These are phyloP conservation scores for Periconia sp. DNA, from an alignment of 2,329 filamentous ascomycete species.

Conservation along the genomic window DNA sequence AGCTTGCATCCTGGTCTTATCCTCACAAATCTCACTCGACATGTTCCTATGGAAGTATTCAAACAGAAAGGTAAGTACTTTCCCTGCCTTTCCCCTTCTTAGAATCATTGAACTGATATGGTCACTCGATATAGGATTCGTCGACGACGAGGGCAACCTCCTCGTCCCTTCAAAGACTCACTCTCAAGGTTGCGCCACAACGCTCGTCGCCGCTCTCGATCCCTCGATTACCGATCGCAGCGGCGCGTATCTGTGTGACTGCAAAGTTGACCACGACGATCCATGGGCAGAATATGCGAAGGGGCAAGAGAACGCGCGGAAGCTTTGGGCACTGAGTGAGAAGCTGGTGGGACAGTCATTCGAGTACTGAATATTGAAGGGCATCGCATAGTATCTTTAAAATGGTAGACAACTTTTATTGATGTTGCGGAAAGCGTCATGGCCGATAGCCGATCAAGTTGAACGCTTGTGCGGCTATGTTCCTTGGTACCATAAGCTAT, in stretches of 20 bases:
- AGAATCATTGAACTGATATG: background rate
- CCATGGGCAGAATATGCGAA: background rate
- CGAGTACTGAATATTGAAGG: slow-evolving; percentile 12
- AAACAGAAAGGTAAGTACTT: background rate
- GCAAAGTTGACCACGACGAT: slow-evolving; percentile 3
- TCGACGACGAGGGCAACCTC: slow-evolving; percentile 8
- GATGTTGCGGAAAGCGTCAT: too few species aligned
- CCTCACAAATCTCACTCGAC: slow-evolving; percentile 9
- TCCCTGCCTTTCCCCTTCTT: background rate
- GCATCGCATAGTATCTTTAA: background rate
- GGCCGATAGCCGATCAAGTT: too few species aligned
- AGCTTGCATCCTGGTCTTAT: slow-evolving; percentile 23
- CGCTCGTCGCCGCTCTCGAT: slow-evolving; percentile 14
- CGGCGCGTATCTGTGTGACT: slow-evolving; percentile 16
- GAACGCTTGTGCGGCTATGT: too few species aligned
- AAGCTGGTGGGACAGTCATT: slow-evolving; percentile 10
- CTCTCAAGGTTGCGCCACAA: slow-evolving; percentile 12
- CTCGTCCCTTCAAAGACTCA: slow-evolving; percentile 5
- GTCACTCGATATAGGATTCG: slow-evolving; percentile 1
- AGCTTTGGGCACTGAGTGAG: slow-evolving; percentile 9
- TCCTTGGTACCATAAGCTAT: too few species aligned
- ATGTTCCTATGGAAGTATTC: background rate
- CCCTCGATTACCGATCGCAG: slow-evolving; percentile 4
- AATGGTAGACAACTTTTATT: background rate
- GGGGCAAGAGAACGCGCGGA: slow-evolving; percentile 2